Evolutionary conservation across 164 flowering plant species (phyloP).

Genomic region (Taxillus chinensis): DNA sequence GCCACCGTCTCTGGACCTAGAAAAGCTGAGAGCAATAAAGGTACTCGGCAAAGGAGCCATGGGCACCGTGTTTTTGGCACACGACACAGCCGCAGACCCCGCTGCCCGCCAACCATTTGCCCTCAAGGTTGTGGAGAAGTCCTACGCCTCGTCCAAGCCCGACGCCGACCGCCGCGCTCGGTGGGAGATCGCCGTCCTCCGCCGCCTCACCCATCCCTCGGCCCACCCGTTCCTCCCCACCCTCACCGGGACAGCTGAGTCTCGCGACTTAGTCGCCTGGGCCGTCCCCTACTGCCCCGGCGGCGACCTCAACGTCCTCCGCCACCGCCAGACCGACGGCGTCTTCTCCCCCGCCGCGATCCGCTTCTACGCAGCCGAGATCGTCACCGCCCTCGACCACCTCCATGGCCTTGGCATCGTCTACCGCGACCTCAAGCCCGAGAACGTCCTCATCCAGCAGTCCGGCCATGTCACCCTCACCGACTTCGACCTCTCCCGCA

Average conservation of each 20-base stretch:
- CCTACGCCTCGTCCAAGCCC: conserved; percentile 27
- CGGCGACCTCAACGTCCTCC: conserved; percentile 85
- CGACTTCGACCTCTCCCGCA: conserved; percentile 63
- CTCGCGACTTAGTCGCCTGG: conserved; percentile 56
- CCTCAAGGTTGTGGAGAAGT: conserved; percentile 71
- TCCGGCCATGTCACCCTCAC: conserved; percentile 69
- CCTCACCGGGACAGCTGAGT: conserved; percentile 46
- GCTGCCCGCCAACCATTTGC: conserved; percentile 47
- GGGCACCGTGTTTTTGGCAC: conserved; percentile 86
- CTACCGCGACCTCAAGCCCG: conserved; percentile 63
- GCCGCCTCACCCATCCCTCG: conserved; percentile 25
- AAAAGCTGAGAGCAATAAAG: conserved; percentile 40
- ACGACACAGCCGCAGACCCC: conserved; percentile 28
- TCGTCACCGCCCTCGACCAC: conserved; percentile 42
- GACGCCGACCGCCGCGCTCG: conserved; percentile 85
- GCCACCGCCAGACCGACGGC: conserved; percentile 51
- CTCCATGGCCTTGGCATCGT: conserved; percentile 50
- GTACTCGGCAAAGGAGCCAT: conserved; percentile 84
- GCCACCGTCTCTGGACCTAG: conserved; percentile 30
- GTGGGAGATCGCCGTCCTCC: conserved; percentile 65
- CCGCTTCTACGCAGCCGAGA: conserved; percentile 53
- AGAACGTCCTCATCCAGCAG: conserved; percentile 44
- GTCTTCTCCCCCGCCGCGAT: conserved; percentile 54
- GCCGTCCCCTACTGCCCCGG: conserved; percentile 87
- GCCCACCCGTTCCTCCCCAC: conserved; percentile 68